phyloP scores from a whole-genome alignment of 208 protist species.

The Entamoeba histolytica region DNA sequence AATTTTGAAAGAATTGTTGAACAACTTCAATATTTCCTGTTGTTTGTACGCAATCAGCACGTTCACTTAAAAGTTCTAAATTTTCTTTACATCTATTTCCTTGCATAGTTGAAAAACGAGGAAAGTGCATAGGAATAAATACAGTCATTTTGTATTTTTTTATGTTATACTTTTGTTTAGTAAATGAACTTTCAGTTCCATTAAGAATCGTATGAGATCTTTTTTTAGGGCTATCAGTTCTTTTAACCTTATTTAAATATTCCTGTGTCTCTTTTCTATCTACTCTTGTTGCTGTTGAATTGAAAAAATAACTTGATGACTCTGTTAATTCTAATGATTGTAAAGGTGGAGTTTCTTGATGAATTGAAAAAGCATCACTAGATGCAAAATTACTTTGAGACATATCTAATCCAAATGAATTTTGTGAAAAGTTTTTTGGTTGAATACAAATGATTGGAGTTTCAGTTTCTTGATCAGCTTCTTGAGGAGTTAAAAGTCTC shows the following conservation, averaged over 20 bases:
- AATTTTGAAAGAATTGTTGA: not conserved
- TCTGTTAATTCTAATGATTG: too few relatives aligned
- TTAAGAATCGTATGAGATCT: not conserved
- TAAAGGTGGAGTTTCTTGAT: not conserved
- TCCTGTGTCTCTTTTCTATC: not conserved
- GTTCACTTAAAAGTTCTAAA: not conserved
- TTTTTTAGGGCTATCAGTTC: not conserved
- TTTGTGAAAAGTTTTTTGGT: not conserved
- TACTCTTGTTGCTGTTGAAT: not conserved
- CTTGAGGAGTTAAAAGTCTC: not conserved
- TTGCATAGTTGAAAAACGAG: not conserved
- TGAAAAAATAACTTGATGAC: not conserved
- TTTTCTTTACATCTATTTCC: not conserved
- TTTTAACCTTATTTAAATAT: not conserved
- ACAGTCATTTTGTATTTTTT: not conserved
- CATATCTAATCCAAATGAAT: not conserved
- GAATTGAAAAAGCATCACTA: not conserved
- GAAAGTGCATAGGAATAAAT: not conserved
- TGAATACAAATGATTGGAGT: not conserved
- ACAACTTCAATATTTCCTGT: not conserved
- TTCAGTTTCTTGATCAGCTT: not conserved
- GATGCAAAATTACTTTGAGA: not conserved
- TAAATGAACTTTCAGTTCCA: not conserved
- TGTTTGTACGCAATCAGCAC: not conserved
- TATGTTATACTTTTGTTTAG: not conserved